Conservation (phyloP, 768 basidiomycete genomes). For the Leccinellum luteum region DNA sequence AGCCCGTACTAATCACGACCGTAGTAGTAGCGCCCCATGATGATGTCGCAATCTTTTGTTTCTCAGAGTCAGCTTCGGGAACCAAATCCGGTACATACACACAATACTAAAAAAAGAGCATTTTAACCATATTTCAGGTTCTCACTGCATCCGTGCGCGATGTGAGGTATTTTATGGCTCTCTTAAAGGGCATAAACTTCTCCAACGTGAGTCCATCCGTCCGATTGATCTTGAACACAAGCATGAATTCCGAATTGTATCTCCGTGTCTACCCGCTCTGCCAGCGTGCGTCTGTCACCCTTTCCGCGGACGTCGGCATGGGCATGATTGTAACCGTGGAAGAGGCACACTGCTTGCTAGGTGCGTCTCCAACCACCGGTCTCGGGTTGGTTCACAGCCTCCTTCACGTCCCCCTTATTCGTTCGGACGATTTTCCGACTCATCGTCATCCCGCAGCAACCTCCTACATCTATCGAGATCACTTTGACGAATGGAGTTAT, state of each 20-base stretch:
- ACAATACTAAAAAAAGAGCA: not conserved
- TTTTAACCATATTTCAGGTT: conserved; percentile 38
- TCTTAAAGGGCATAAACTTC: conserved; percentile 83
- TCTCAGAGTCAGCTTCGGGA: conserved; percentile 24
- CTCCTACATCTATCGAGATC: conserved; percentile 72
- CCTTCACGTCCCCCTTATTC: not conserved
- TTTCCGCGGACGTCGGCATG: conserved; percentile 62
- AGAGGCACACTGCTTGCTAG: conserved; percentile 77
- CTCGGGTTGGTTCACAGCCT: not conserved
- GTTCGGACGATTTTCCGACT: not conserved
- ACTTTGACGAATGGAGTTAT: conserved; percentile 82
- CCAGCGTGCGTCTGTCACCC: conserved; percentile 72
- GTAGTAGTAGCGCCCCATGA: too few species aligned
- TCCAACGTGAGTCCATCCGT: conserved; percentile 54
- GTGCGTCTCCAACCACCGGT: conserved; percentile 39
- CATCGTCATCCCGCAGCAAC: conserved; percentile 50
- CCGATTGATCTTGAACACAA: conserved; percentile 1
- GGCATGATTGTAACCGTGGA: conserved; percentile 83
- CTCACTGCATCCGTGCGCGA: conserved; percentile 74
- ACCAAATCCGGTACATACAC: conserved; percentile 20
- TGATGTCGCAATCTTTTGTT: conserved; percentile 20
- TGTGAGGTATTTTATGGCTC: conserved; percentile 73
- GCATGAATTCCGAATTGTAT: conserved; percentile 6
- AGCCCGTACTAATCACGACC: too few species aligned
- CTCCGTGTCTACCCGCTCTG: conserved; percentile 6